Conservation (phyloP, 2,329 filamentous ascomycete species). For the Colletotrichum acutatum region DNA sequence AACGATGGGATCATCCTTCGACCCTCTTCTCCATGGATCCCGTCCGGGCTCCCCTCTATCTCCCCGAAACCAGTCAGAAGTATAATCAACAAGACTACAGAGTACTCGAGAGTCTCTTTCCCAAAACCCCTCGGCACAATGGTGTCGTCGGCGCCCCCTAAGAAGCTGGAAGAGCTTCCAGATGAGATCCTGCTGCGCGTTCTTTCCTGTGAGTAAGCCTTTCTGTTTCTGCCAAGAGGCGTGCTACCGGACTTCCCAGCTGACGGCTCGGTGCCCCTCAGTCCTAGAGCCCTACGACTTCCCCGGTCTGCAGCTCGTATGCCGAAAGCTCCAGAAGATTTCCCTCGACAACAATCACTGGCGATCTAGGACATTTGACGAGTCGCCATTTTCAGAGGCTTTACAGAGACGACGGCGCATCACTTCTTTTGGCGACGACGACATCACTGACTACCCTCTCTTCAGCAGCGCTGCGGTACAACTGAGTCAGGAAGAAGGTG, state of each 20-base stretch:
- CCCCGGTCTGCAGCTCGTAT: slow-evolving; percentile 76
- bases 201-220: slow-evolving; percentile 44
- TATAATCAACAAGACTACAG: not conserved
- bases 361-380: slow-evolving; percentile 78
- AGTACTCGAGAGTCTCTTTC: not conserved
- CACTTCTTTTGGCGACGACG: slow-evolving; percentile 15
- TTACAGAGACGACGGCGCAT: slow-evolving; percentile 64
- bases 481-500: slow-evolving; percentile 19
- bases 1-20: slow-evolving; percentile 33
- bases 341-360: slow-evolving; percentile 82
- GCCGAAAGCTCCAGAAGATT: slow-evolving; percentile 71
- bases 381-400: slow-evolving; percentile 73
- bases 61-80: slow-evolving; percentile 20
- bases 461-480: slow-evolving; percentile 26
- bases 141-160: slow-evolving; percentile 22
- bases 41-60: slow-evolving; percentile 26
- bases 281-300: slow-evolving; percentile 74
- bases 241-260: slow-evolving; percentile 2
- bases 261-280: slow-evolving; percentile 45
- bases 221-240: slow-evolving; percentile 8
- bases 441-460: slow-evolving; percentile 28
- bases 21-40: slow-evolving; percentile 30
- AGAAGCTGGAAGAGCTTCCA: slow-evolving; percentile 64
- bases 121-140: slow-evolving; percentile 36
- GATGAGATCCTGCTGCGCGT: slow-evolving; percentile 74